A percentile compares a stretch with the other conserved stretches of the same genome.
Evolutionary conservation across 2,329 filamentous ascomycete species (phyloP).

Genomic region (Elsinoe ampelina): DNA sequence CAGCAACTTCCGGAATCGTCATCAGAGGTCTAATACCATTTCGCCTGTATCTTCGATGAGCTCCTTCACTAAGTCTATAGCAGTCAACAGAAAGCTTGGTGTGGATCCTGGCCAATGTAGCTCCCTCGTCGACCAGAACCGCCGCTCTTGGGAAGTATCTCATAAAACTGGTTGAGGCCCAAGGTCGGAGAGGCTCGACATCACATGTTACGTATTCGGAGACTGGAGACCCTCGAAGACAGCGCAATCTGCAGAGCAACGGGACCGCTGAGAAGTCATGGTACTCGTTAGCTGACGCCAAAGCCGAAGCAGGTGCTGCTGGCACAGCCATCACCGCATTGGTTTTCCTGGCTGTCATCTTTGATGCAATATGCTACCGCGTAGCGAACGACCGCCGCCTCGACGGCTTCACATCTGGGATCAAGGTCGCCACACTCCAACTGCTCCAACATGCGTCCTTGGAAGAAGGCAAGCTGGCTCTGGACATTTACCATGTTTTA

Average conservation of each 20-base stretch:
- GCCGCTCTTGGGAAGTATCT: slow-evolving; percentile 16
- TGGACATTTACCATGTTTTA: slow-evolving; percentile 10
- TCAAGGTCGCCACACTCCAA: not conserved
- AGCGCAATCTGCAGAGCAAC: not conserved
- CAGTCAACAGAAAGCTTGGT: slow-evolving; percentile 16
- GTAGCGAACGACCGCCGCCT: not conserved
- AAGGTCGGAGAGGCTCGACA: not conserved
- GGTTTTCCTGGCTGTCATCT: not conserved
- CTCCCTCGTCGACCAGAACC: slow-evolving; percentile 14
- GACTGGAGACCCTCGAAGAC: not conserved
- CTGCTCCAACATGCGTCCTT: slow-evolving; percentile 6
- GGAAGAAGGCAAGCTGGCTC: not conserved
- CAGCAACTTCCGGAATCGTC: not conserved
- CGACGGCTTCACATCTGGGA: slow-evolving; percentile 1
- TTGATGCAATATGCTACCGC: not conserved
- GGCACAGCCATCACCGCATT: not conserved
- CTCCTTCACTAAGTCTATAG: slow-evolving; percentile 14
- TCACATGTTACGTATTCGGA: slow-evolving; percentile 1
- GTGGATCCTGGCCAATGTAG: slow-evolving; percentile 16
- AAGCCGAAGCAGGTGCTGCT: slow-evolving; percentile 2
- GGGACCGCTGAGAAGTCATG: not conserved
- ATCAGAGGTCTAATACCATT: slow-evolving; percentile 15
- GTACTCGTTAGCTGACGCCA: not conserved
- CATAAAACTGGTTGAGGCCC: slow-evolving; percentile 3
- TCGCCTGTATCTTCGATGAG: not conserved